Evolutionary conservation across 1,284 basidiomycete genomes (phyloP), one percentile per base, ranked within the genome.

Genomic region (Ceratobasidium sp.): DNA sequence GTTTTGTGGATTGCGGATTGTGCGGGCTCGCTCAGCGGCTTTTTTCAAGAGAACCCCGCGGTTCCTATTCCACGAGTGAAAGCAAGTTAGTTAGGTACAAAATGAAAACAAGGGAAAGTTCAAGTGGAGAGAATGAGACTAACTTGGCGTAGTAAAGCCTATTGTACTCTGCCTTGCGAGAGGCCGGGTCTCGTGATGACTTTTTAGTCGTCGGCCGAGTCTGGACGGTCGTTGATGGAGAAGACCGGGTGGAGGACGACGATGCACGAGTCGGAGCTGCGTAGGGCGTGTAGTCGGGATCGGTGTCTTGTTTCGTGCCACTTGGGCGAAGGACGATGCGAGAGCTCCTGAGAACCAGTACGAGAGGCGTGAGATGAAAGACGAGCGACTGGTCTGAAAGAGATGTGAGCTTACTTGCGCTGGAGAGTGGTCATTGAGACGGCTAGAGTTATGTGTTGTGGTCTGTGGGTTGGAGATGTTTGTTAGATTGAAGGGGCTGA

Each of bases 131-230:
- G 11, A 41, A 11, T 5, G 36, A 41, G n/a, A 47, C 50, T n/a
- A 45, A 71, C 66, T 71, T 71, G 29, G 66, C 66, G 31, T 71
- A 71, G 24, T 71, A 71, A 15, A 71, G 22, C 47, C 66, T 44
- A 27, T 71, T 71, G 54, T 71, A 71, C 29, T 71, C 66, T n/a
- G 66, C 66, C 54, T 71, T 71, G 66, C 66, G 66, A 48, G 66
- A 71, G 6, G 66, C 66, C 8, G 66, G 66, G 24, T 71, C 66
- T 57, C 66, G 66, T 47, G 66, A 71, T 29, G 66, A 71, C 54
- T 71, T 71, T 54, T 71, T 71, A 17, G 66, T 57, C 29, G 66
- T 71, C 31, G 66, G 66, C 66, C 66, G 66, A 48, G 66, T 71
- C 45, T 71, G 66, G 44, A 59, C 54, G 66, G 66, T 22, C 19